Evolutionary conservation across 176 grass and related monocot genomes (phyloP).

Genomic region (Secale cereale): DNA sequence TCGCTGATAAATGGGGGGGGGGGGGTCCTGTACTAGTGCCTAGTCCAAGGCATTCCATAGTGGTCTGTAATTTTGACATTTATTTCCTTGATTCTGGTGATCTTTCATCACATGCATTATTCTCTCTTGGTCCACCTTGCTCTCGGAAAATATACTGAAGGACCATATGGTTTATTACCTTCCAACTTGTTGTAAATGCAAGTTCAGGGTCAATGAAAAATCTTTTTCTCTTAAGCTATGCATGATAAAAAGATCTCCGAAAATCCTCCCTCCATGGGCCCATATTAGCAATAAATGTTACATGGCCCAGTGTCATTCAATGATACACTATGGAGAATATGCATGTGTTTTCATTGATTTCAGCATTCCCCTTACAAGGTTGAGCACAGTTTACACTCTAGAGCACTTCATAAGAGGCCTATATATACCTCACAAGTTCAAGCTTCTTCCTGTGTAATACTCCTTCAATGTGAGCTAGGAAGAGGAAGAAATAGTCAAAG

Average conservation of each 20-base stretch:
- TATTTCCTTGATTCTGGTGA: too few relatives aligned
- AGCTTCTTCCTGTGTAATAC: neutral
- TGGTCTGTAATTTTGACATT: too few relatives aligned
- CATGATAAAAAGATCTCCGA: neutral
- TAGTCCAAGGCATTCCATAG: too few relatives aligned
- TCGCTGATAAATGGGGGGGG: too few relatives aligned
- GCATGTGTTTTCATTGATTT: too few relatives aligned
- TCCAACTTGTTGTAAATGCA: neutral
- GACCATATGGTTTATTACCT: neutral
- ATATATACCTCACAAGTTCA: too few relatives aligned
- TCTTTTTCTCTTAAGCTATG: neutral
- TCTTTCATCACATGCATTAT: neutral
- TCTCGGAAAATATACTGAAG: neutral
- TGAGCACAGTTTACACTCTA: too few relatives aligned
- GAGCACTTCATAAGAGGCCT: too few relatives aligned
- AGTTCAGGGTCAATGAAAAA: neutral
- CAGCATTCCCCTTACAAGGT: too few relatives aligned
- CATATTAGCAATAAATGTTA: neutral
- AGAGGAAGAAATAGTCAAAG: slow-evolving; percentile 26
- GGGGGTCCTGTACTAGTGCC: too few relatives aligned
- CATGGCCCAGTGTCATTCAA: neutral
- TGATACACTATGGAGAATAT: neutral
- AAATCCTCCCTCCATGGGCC: neutral
- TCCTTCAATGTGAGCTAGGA: neutral
- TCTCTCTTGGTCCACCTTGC: neutral